Evolutionary conservation across 108 stramenopile species (phyloP).

Genomic region (Parietichytrium sp.): DNA sequence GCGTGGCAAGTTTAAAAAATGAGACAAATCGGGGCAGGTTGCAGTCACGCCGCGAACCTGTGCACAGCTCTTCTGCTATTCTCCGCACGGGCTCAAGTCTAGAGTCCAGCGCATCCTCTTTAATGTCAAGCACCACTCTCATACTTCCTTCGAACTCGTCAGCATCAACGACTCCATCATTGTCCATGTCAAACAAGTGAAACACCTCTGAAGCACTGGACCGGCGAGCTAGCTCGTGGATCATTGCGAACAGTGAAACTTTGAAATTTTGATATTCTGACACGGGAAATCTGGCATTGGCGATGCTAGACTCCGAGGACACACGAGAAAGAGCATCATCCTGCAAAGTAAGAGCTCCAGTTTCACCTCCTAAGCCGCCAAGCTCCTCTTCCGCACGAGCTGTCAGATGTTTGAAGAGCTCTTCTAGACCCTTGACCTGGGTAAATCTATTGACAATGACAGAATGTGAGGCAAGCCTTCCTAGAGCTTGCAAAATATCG

Average conservation of each 20-base stretch:
- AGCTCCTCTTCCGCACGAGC: too few species aligned
- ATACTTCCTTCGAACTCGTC: constrained; percentile 32
- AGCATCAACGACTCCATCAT: neutral
- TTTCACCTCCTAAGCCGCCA: too few species aligned
- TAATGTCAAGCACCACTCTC: neutral
- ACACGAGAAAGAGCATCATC: too few species aligned
- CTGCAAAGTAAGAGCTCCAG: too few species aligned
- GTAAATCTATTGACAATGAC: neutral
- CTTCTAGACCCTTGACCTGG: neutral
- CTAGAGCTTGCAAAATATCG: neutral
- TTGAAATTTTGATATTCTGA: too few species aligned
- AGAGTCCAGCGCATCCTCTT: neutral
- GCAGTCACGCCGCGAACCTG: too few species aligned
- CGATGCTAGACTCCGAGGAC: too few species aligned
- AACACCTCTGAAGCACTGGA: neutral
- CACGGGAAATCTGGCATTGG: too few species aligned
- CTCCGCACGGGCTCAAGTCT: neutral
- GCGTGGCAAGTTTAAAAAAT: too few species aligned
- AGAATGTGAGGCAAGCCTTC: neutral
- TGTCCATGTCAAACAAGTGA: constrained; percentile 22
- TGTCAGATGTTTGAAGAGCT: neutral
- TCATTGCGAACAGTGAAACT: neutral
- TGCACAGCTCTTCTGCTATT: neutral
- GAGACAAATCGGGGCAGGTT: too few species aligned
- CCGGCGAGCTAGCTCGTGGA: neutral